These are phyloP conservation scores for Sphagnurus paluster DNA, from an alignment of 1,284 basidiomycete species.

Conservation along the genomic window DNA sequence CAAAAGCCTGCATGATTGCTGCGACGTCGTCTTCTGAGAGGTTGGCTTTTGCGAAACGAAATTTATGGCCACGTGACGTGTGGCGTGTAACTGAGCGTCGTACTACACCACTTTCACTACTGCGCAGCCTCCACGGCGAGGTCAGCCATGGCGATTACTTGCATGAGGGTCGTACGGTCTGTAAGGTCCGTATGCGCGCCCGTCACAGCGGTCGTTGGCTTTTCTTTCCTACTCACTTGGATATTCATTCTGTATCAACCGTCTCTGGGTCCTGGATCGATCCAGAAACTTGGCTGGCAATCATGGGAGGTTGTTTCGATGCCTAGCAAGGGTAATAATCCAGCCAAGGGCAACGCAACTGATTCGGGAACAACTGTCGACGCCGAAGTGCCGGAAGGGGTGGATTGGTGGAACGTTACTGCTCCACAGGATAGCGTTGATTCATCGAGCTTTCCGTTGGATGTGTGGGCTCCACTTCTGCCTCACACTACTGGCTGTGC, in stretches of 20 bases:
- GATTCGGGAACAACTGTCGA: slow-evolving; percentile 7
- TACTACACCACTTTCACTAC: neutral
- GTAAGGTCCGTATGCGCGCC: slow-evolving; percentile 53
- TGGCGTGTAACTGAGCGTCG: slow-evolving; percentile 4
- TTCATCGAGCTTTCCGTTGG: slow-evolving; percentile 71
- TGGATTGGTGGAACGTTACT: slow-evolving; percentile 76
- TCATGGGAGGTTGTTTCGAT: slow-evolving; percentile 73
- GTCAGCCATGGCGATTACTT: slow-evolving; percentile 30
- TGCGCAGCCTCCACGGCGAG: slow-evolving; percentile 15
- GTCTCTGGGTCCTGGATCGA: slow-evolving; percentile 64
- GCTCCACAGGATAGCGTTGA: slow-evolving; percentile 42
- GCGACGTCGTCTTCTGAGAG: slow-evolving; percentile 6
- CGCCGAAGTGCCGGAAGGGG: slow-evolving; percentile 26
- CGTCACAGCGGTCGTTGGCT: slow-evolving; percentile 58
- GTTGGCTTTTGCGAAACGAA: slow-evolving; percentile 13
- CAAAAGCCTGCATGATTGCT: slow-evolving; percentile 26
- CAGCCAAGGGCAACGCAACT: slow-evolving; percentile 9
- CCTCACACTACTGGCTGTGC: slow-evolving; percentile 80
- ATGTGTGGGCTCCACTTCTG: slow-evolving; percentile 79
- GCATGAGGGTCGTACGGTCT: slow-evolving; percentile 33
- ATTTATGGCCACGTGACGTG: slow-evolving; percentile 20
- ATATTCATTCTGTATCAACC: slow-evolving; percentile 79
- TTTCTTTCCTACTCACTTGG: slow-evolving; percentile 72
- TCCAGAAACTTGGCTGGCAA: slow-evolving; percentile 86
- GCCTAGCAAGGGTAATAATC: slow-evolving; percentile 10